Evolutionary conservation across 345 rosid genomes (phyloP), one percentile per base, ranked within the genome.

Genomic region (Capsella bursapastoris): DNA sequence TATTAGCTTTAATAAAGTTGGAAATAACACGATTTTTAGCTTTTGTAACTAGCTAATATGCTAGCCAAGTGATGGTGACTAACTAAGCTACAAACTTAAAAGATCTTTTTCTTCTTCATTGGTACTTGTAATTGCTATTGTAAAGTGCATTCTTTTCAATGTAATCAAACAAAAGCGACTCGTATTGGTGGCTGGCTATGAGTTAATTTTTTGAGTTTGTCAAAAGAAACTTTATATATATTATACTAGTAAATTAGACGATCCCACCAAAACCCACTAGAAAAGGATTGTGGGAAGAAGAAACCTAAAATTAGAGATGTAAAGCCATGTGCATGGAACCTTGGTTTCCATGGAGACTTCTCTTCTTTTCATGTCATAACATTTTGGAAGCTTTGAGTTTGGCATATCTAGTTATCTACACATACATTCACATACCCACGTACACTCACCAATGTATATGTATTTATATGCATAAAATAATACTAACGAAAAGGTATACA

Each of bases 291-390:
- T 71, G 50, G 72, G 59, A 69, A 52, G 62, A 68, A 72, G 66
- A 77, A 79, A 77, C 77, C 77, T 80, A 59, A 79, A 81, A 79
- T 76, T 71, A 77, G 79, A 73, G 77, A 73, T 76, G 73, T 78
- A 79, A 74, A 35, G 78, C 84, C 90, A 87, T 84, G 90, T 89
- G 95, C 86, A 74, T 72, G 82, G 70, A 83, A 77, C 87, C 84
- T 78, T 81, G 89, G 86, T 76, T 78, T 85, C 83, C 87, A 80
- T 79, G 75, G 75, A 77, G 78, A 27, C 60, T 75, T 77, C 90
- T 78, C 90, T 80, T 76, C 87, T 87, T 89, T 87, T 87, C 71
- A 86, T 81, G 85, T 74, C 83, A 78, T 67, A 57, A 22, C 63
- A 75, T 75, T 74, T 85, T 83, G 85, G 81, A 82, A 79, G 81